These are phyloP conservation scores for Arachis stenosperma DNA, from an alignment of 306 rosid species.

Conservation along the genomic window DNA sequence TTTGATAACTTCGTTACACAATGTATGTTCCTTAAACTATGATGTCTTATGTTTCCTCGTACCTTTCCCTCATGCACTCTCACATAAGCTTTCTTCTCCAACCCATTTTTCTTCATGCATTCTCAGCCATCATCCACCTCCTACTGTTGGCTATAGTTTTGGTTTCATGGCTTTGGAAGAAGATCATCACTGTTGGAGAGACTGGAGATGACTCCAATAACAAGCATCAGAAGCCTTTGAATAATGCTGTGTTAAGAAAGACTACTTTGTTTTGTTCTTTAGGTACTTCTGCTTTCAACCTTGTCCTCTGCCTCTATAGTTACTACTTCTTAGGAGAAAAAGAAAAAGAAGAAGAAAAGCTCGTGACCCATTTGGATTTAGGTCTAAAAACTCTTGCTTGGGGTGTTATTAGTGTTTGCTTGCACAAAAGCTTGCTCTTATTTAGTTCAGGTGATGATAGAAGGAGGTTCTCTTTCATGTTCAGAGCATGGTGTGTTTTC, in stretches of 20 bases:
- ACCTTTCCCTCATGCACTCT: conserved; percentile 20
- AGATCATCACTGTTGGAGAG: background rate
- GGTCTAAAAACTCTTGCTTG: conserved; percentile 49
- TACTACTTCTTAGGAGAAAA: conserved; percentile 37
- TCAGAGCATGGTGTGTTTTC: conserved; percentile 54
- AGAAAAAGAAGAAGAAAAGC: conserved; percentile 39
- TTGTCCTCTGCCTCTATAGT: conserved; percentile 29
- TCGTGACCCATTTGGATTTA: conserved; percentile 48
- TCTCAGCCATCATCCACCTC: conserved; percentile 40
- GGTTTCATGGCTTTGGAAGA: conserved; percentile 38
- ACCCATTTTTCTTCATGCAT: conserved; percentile 48
- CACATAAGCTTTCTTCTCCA: conserved; percentile 30
- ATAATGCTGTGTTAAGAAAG: background rate
- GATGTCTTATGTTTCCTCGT: background rate
- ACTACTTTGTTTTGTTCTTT: conserved; percentile 40
- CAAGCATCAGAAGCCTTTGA: conserved; percentile 14
- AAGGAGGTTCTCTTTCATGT: conserved; percentile 34
- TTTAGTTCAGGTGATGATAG: too few relatives aligned
- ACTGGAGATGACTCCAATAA: conserved; percentile 28
- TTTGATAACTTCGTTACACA: too few relatives aligned
- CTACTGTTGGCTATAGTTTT: conserved; percentile 33
- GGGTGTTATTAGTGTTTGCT: conserved; percentile 42
- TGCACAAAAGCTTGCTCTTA: background rate
- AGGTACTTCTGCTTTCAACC: conserved; percentile 40
- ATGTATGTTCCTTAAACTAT: background rate